Base-by-base conservation (phyloP, 208 protist species). In the Endotrypanum monterogeii region DNA sequence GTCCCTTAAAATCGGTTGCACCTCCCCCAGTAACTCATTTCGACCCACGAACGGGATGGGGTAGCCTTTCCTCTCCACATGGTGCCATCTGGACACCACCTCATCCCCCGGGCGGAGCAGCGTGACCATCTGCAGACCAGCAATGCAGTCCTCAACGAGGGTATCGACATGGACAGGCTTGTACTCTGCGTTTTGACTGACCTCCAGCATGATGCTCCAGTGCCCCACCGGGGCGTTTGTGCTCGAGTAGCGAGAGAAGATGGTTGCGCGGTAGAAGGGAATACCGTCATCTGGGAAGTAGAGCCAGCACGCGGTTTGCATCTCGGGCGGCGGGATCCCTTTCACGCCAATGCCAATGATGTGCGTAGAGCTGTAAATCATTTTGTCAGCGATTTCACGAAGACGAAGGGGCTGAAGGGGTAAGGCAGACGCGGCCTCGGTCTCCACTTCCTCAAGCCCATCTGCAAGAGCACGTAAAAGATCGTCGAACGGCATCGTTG, bases 181-280 rank as follows among this genome's bases (percentile, higher is more conserved):
- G 68, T 74, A 73, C n/a, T 2, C 7, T 0, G 2, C 54, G 30
- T 74, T 71, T 30, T 78, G 82, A 72, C 81, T 89, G 16, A 92
- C 86, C 76, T 95, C 90, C 20, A 93, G 35, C 84, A 95, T 85
- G 18, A 95, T 67, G 71, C 83, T 90, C 86, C 87, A 95, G 61
- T 66, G 69, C 20, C 82, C 79, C 41, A 83, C 83, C 62, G 90
- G 84, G n/a, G 80, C 86, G 72, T 92, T 91, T 35, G 63, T 58
- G 25, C 72, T 79, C 1, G 90, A 83, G 71, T 91, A 95, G 71
- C 90, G 92, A 20, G 90, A 93, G 39, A 95, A 89, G 32, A 93
- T 83, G 6, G 90, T 95, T 12, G 83, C 83, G 35, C 90, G 86
- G 73, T 95, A 95, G 76, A 95, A 95, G 1, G 87, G 86, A 25